Conservation (phyloP, 371 early-diverging fungal species). For the Mortierella polycephala region DNA sequence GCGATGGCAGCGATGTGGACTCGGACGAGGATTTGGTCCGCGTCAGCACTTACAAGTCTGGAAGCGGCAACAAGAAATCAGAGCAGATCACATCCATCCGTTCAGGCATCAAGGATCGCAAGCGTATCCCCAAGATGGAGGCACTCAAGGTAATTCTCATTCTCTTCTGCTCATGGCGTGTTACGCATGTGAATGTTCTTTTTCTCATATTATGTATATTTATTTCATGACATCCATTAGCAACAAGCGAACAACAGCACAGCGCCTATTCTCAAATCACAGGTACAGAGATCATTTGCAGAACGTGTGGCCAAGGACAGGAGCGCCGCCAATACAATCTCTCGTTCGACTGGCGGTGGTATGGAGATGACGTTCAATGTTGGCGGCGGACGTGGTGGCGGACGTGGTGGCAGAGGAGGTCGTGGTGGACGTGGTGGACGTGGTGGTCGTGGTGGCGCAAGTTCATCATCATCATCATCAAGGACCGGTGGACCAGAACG, state of each 20-base stretch:
- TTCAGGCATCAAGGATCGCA: conserved; percentile 56
- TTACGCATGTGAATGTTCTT: conserved; percentile 14
- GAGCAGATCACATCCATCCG: conserved; percentile 53
- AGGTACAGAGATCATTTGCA: conserved; percentile 52
- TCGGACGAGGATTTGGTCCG: conserved; percentile 59
- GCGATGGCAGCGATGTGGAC: conserved; percentile 56
- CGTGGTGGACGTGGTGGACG: conserved; percentile 10
- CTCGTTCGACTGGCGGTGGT: conserved; percentile 71
- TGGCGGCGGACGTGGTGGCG: conserved; percentile 33
- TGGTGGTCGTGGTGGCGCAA: conserved; percentile 27
- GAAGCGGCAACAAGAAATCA: conserved; percentile 37
- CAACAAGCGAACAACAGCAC: conserved; percentile 44
- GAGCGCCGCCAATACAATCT: conserved; percentile 52
- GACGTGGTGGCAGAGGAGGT: conserved; percentile 17
- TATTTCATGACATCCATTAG: conserved; percentile 4
- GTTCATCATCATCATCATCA: conserved; percentile 55
- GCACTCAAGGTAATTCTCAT: conserved; percentile 55
- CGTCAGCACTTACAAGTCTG: conserved; percentile 58
- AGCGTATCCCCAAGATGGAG: conserved; percentile 64
- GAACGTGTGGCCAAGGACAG: conserved; percentile 49
- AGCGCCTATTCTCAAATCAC: conserved; percentile 36
- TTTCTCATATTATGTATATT: background rate
- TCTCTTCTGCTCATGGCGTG: too few relatives aligned
- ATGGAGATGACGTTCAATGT: conserved; percentile 72
- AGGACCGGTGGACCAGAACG: conserved; percentile 42